Evolutionary conservation across 371 early-diverging fungal species (phyloP), one percentile per base, ranked within the genome.

Genomic region (Nematocida sp.): DNA sequence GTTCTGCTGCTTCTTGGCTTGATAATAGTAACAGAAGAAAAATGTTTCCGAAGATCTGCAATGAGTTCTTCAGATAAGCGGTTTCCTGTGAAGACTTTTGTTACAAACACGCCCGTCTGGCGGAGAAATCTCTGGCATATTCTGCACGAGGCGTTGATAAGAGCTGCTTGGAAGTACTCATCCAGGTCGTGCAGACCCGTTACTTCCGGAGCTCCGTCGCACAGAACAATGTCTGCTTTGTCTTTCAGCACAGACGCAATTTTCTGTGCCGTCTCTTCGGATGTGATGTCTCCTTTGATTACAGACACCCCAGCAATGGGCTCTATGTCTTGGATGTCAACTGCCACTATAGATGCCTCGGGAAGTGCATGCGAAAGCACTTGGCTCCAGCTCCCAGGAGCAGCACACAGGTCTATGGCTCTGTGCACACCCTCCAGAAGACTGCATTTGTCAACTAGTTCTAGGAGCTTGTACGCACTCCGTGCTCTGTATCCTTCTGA

Each of bases 141-240:
- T 89, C 87, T 63, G 92, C 92, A 8, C 92, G 93, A 0, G 85
- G 87, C 31, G 88, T 86, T 56, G 92, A 85, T 15, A 13, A 97
- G 85, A 79, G 94, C 92, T 3, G 91, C 91, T 79, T 97, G 98
- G 67, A 95, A 89, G 80, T 93, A 96, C 82, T 95, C 96, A 85
- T 97, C 98, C 87, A 96, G 88, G 78, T 95, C 96, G 78, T 94
- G 95, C 49, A 95, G 86, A 37, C 96, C 96, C 23, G 95, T 95
- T 23, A 95, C 90, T 85, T 97, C 96, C 13, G 96, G 95, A 7
- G 98, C 98, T 54, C 96, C 96, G 62, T 94, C 95, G 82, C 93
- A 93, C 21, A 97, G 88, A 21, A 96, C 91, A 67, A 96, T 82
- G 80, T 96, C 96, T 0, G 92, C 93, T 81, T 87, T 82, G 52